Conservation (phyloP, 2,329 filamentous ascomycete genomes). For the Stylonectria norvegica region DNA sequence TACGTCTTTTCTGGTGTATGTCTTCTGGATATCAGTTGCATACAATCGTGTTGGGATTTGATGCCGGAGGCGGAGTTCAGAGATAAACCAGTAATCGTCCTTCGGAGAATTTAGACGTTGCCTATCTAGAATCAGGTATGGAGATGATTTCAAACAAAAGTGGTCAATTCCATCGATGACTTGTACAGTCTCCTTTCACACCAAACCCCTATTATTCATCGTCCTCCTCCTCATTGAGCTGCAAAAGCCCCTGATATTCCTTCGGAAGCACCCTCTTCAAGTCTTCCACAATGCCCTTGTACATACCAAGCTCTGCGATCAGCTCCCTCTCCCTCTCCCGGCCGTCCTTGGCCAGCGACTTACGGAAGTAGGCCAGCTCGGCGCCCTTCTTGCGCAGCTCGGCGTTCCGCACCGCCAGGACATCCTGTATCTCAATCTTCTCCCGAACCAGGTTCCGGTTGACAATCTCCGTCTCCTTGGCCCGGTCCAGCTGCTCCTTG, state of each 20-base stretch:
- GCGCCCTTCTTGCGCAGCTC: conserved; percentile 17
- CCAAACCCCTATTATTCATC: no score
- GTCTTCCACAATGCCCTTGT: conserved; percentile 14
- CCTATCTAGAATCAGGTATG: no score
- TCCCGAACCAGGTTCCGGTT: conserved; percentile 22
- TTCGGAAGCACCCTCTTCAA: conserved; percentile 13
- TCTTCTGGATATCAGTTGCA: no score
- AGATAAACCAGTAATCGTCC: no score
- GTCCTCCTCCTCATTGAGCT: background rate
- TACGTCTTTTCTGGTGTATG: no score
- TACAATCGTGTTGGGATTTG: no score
- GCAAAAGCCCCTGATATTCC: conserved; percentile 7
- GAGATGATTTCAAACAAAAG: no score
- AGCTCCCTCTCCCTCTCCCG: conserved; percentile 6
- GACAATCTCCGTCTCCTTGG: conserved; percentile 12
- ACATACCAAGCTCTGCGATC: conserved; percentile 2
- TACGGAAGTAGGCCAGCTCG: conserved; percentile 20
- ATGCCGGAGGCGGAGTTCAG: no score
- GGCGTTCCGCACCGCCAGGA: conserved; percentile 17
- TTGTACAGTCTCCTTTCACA: no score
- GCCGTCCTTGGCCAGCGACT: background rate
- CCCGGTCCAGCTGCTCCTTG: conserved; percentile 20
- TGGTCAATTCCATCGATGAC: no score
- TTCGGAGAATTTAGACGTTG: no score
- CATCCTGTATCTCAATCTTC: conserved; percentile 16